Conservation (phyloP, 164 flowering plant species). For the Magnolia sinica region DNA sequence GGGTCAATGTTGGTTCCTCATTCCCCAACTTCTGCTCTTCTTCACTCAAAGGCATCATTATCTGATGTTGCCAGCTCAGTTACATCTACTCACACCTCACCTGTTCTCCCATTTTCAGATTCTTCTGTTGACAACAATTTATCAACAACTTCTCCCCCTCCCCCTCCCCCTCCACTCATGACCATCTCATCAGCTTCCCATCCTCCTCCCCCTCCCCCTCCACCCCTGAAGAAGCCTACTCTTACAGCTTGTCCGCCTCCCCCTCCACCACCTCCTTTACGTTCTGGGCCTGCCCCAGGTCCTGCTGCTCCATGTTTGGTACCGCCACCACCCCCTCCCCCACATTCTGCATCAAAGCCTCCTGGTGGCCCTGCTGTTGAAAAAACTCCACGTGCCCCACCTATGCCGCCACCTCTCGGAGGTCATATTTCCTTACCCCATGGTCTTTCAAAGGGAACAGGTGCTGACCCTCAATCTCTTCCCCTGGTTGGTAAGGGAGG, state of each 20-base stretch:
- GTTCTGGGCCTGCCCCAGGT: constrained; percentile 11
- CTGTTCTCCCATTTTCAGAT: not conserved
- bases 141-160: constrained; percentile 12
- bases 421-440: constrained; percentile 6
- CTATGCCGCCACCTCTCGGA: constrained; percentile 22
- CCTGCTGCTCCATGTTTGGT: constrained; percentile 12
- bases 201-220: constrained; percentile 30
- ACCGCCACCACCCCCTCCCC: constrained; percentile 40
- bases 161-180: constrained; percentile 22
- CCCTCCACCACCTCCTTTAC: constrained; percentile 27
- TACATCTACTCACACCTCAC: too few relatives aligned
- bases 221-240: constrained; percentile 13
- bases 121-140: not conserved
- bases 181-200: constrained; percentile 12
- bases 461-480: constrained; percentile 13
- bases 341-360: constrained; percentile 6
- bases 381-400: constrained; percentile 46
- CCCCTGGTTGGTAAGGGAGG: constrained; percentile 7
- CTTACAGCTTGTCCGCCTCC: not conserved
- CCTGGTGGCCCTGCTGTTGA: constrained; percentile 20
- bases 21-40: constrained; percentile 26
- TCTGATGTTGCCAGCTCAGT: too few relatives aligned
- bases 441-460: constrained; percentile 20
- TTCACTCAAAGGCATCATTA: constrained; percentile 21
- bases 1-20: not conserved